phyloP scores from a whole-genome alignment of 1,139 yeast species.

The Waltiozyma sp. region DNA sequence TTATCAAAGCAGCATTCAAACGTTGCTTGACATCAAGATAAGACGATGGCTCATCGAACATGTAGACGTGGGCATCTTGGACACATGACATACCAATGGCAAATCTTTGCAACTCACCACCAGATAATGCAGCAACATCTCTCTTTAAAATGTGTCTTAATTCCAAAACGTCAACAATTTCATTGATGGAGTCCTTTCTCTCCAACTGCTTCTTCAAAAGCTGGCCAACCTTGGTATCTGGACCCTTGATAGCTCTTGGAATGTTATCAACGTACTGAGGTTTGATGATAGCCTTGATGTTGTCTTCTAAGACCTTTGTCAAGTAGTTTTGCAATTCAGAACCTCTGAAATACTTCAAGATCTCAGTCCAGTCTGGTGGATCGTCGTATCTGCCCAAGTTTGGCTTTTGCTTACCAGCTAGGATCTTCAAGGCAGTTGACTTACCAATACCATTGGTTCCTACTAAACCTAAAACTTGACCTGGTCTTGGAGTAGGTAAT shows the following conservation, averaged over 20 bases:
- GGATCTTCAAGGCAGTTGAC: constrained; percentile 92
- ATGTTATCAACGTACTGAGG: constrained; percentile 97
- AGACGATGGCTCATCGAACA: constrained; percentile 99
- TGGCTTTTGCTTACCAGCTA: constrained; percentile 98
- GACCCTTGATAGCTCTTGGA: constrained; percentile 91
- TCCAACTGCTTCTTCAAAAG: constrained; percentile 67
- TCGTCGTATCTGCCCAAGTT: constrained; percentile 87
- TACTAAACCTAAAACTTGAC: constrained; percentile 93
- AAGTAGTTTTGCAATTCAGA: constrained; percentile 93
- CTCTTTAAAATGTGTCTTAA: constrained; percentile 64
- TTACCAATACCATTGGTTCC: constrained; percentile 99
- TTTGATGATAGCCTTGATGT: constrained; percentile 88
- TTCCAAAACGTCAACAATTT: constrained; percentile 60
- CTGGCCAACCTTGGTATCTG: constrained; percentile 78
- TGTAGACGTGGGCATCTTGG: constrained; percentile 88
- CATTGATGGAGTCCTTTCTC: constrained; percentile 50
- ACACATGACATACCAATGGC: constrained; percentile 97
- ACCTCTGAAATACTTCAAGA: constrained; percentile 85
- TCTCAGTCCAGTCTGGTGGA: constrained; percentile 97
- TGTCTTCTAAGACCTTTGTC: constrained; percentile 86
- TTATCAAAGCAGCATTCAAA: constrained; percentile 90
- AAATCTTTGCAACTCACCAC: constrained; percentile 98
- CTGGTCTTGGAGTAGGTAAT: constrained; percentile 97
- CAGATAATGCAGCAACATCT: constrained; percentile 82
- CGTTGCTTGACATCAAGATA: constrained; percentile 97